Evolutionary conservation across 768 basidiomycete species (phyloP).

Genomic region (Agaricus blazei): DNA sequence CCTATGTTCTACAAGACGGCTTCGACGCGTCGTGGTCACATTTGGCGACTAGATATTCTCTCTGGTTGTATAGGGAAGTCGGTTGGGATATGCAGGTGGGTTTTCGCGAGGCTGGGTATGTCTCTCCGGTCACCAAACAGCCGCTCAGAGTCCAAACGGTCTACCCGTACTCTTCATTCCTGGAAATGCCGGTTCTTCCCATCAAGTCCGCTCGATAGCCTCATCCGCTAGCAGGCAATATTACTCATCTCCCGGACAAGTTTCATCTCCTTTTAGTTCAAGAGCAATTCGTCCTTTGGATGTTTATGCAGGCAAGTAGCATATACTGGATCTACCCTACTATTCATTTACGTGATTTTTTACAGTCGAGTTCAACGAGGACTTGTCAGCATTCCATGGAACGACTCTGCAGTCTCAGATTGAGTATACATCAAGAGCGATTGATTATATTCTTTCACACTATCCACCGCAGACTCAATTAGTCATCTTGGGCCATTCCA

Average conservation of each 20-base stretch:
- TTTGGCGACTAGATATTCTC: slow-evolving; percentile 67
- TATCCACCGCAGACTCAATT: slow-evolving; percentile 65
- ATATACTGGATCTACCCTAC: background rate
- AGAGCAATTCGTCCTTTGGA: slow-evolving; percentile 59
- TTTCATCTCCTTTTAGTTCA: slow-evolving; percentile 49
- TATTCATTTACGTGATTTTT: background rate
- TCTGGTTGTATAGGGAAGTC: slow-evolving; percentile 89
- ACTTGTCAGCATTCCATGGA: slow-evolving; percentile 92
- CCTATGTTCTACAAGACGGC: slow-evolving; percentile 68
- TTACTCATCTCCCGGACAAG: slow-evolving; percentile 53
- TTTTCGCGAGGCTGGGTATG: background rate
- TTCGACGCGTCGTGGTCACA: slow-evolving; percentile 70
- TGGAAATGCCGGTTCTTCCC: slow-evolving; percentile 93
- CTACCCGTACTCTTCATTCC: slow-evolving; percentile 94
- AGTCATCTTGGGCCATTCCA: slow-evolving; percentile 88
- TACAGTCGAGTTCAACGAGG: slow-evolving; percentile 93
- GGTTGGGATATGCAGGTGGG: slow-evolving; percentile 74
- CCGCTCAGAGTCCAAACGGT: slow-evolving; percentile 32
- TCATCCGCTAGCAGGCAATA: slow-evolving; percentile 85
- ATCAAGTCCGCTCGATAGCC: slow-evolving; percentile 92
- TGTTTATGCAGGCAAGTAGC: slow-evolving; percentile 69
- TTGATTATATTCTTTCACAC: slow-evolving; percentile 72
- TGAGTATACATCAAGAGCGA: slow-evolving; percentile 62
- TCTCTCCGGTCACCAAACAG: background rate
- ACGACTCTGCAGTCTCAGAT: slow-evolving; percentile 82